Evolutionary conservation across 257 asterid species (phyloP), one percentile per base, ranked within the genome.

Genomic region (Lycium barbarum): DNA sequence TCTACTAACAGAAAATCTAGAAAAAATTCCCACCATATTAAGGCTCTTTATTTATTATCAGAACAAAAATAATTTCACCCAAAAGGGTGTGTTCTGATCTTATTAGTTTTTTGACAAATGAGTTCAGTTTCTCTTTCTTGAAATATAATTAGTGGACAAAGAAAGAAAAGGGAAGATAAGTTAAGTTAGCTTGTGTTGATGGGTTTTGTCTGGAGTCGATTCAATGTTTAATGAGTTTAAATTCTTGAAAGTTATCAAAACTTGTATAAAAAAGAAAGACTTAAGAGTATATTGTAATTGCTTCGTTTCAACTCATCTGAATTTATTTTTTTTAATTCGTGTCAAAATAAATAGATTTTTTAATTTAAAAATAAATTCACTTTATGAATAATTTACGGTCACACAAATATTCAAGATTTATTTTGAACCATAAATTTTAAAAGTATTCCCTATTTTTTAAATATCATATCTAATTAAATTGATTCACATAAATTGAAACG

Each of bases 1-100:
- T 90, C 86, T 92, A 33, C 87, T 87, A 71, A 87, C 90, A 43
- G 98, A 92, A 90, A 95, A 92, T 85, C 97, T 93, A 2, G 99
- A 95, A 91, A 95, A 95, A 85, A 94, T 84, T 33, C 99, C 99
- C 80, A 95, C 98, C 99, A 94, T 94, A n/a, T 62, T 90, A 67
- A 17, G 62, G 1, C 22, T 3, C 17, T 9, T 59, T 10, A 26
- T 26, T 26, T 26, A 51, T 15, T 40, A 51, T 76, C 47, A 76
- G 65, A 76, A 76, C 47, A 26, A 76, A 76, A 26, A 26, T 26
- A 26, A 14, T 8, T 76, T 76, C 63, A 76, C 71, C 47, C 59
- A n/a, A 84, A 71, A 81, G 15, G 81, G 17, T 82, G 18, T 53
- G 74, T 82, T 63, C 82, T 80, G 57, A 36, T 66, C 79, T 66